These are phyloP conservation scores for Xylaria nigripes DNA, from an alignment of 495 filamentous ascomycete genomes.

Conservation along the genomic window DNA sequence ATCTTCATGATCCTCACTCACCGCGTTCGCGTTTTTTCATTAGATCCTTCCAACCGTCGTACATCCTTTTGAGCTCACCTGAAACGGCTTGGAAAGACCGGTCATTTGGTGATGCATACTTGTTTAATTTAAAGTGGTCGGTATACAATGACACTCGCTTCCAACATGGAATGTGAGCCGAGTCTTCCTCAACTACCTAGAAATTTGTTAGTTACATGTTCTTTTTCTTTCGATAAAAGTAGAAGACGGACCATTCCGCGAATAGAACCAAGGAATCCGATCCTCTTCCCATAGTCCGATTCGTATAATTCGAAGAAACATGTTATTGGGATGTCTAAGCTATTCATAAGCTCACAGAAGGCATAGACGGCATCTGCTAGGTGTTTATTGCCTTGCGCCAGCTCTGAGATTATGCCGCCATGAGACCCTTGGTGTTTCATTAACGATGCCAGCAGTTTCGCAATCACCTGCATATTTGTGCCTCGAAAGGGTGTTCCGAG, in stretches of 20 bases:
- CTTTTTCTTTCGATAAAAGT: not conserved
- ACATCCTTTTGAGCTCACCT: not conserved
- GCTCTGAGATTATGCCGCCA: not conserved
- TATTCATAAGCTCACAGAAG: constrained; percentile 3
- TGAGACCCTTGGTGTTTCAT: not conserved
- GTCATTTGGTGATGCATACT: constrained; percentile 2
- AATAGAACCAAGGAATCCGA: not conserved
- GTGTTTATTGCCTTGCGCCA: not conserved
- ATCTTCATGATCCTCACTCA: no score
- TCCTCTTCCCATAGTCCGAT: constrained; percentile 1
- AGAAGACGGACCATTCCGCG: constrained; percentile 1
- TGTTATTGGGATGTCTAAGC: not conserved
- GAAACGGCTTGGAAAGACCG: constrained; percentile 6
- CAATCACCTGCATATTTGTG: constrained; percentile 1
- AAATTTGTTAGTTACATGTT: not conserved
- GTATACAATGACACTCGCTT: not conserved
- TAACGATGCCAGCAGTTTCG: not conserved
- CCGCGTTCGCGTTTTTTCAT: no score
- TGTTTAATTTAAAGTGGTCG: constrained; percentile 7
- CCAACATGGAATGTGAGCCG: not conserved
- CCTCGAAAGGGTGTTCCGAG: constrained; percentile 6
- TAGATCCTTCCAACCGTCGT: not conserved
- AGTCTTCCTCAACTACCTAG: not conserved
- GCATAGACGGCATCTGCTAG: not conserved
- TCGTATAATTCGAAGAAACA: constrained; percentile 7